These are phyloP conservation scores for Blastocystis sp. DNA, from an alignment of 352 stramenopile species.

Conservation along the genomic window DNA sequence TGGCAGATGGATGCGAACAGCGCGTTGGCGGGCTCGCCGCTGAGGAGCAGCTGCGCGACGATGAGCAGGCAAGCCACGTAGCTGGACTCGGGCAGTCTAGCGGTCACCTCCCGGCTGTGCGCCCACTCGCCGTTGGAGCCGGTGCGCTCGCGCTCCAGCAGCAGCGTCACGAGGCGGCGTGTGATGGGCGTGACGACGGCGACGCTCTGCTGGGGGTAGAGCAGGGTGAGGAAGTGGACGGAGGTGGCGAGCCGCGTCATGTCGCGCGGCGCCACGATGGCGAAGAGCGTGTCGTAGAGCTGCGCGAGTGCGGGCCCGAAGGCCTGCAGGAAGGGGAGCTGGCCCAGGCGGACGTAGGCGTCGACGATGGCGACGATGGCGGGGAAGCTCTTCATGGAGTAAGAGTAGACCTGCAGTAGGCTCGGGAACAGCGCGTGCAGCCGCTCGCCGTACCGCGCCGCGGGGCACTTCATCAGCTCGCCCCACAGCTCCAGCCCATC, in stretches of 20 bases:
- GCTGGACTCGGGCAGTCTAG: not conserved
- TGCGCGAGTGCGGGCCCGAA: not conserved
- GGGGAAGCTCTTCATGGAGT: slow-evolving; percentile 40
- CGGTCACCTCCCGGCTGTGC: not conserved
- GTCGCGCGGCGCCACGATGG: slow-evolving; percentile 5
- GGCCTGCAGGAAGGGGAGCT: not conserved
- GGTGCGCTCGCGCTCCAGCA: not conserved
- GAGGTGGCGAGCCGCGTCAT: slow-evolving; percentile 24
- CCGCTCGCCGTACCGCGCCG: not conserved
- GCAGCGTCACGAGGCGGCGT: not conserved
- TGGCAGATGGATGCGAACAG: slow-evolving; percentile 16
- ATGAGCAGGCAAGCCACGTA: slow-evolving; percentile 48
- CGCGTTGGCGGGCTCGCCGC: not conserved
- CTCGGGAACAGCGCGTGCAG: slow-evolving; percentile 22
- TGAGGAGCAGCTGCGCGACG: slow-evolving; percentile 20
- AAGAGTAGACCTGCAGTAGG: slow-evolving; percentile 18
- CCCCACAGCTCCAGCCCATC: slow-evolving; percentile 50
- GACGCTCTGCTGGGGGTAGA: slow-evolving; percentile 9
- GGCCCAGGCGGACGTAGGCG: slow-evolving; percentile 15
- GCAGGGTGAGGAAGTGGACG: slow-evolving; percentile 23
- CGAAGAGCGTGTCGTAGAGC: not conserved
- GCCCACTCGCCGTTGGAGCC: not conserved
- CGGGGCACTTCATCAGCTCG: not conserved
- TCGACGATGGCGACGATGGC: slow-evolving; percentile 28
- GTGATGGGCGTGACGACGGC: not conserved